A percentile compares a stretch with the other conserved stretches of the same genome.
These are phyloP conservation scores for Cladophialophora bantiana DNA, from an alignment of 2,329 filamentous ascomycete genomes.

Conservation along the genomic window DNA sequence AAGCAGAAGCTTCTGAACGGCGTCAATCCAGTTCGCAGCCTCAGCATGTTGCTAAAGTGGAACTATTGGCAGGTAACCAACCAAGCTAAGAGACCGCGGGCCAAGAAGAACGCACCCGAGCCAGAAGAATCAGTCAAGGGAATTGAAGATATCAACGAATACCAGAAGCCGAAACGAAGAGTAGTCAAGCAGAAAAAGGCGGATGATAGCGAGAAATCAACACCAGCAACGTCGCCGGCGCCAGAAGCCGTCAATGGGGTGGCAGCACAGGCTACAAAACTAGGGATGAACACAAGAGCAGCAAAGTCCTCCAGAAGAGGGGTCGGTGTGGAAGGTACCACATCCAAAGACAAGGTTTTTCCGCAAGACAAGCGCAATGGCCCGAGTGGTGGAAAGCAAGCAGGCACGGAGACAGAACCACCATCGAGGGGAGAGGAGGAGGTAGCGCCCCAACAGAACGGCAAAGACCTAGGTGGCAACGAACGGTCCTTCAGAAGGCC, in stretches of 20 bases:
- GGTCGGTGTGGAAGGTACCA: neutral
- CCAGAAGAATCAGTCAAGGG: conserved; percentile 15
- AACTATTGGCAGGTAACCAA: conserved; percentile 36
- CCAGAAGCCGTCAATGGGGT: conserved; percentile 15
- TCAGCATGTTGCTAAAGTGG: conserved; percentile 41
- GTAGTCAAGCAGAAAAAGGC: conserved; percentile 8
- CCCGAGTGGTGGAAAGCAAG: neutral
- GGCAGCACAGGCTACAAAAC: conserved; percentile 1
- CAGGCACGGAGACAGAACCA: conserved; percentile 8
- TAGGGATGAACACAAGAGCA: neutral
- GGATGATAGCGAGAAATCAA: conserved; percentile 19
- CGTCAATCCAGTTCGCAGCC: conserved; percentile 40
- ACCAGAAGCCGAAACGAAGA: conserved; percentile 15
- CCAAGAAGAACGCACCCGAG: conserved; percentile 31
- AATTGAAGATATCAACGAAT: conserved; percentile 12
- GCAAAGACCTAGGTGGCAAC: neutral
- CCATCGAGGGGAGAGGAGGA: conserved; percentile 8
- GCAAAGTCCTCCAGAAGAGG: neutral
- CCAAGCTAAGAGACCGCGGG: conserved; percentile 39
- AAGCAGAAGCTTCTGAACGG: conserved; percentile 38
- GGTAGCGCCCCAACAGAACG: neutral
- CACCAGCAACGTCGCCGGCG: conserved; percentile 23
- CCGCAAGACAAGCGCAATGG: conserved; percentile 7
- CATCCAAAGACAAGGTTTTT: neutral
- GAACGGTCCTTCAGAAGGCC: conserved; percentile 8